These are phyloP conservation scores for Cytospora schulzeri DNA, from an alignment of 2,329 filamentous ascomycete species.

Conservation along the genomic window DNA sequence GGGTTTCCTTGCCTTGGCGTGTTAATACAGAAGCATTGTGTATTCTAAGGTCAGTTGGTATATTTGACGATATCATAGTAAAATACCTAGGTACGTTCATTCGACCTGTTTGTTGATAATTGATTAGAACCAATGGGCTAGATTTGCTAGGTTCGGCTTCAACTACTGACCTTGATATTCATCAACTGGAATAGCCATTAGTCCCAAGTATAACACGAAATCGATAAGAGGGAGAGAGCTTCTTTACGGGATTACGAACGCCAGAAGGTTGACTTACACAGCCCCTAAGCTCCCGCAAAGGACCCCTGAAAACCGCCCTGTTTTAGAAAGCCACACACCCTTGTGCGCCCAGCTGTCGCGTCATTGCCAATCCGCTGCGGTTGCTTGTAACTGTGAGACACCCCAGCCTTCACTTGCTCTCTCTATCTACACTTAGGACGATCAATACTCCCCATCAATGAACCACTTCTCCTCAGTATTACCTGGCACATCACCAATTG, in stretches of 20 bases:
- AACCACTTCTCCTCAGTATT: background rate
- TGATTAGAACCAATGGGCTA: no score
- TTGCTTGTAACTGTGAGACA: background rate
- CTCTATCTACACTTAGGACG: background rate
- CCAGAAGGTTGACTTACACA: background rate
- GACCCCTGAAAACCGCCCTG: slow-evolving; percentile 2
- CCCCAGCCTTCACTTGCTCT: background rate
- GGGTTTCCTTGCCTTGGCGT: background rate
- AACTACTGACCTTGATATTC: background rate
- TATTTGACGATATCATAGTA: background rate
- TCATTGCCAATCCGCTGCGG: slow-evolving; percentile 13
- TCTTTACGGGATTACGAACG: no score
- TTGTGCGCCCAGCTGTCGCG: slow-evolving; percentile 17
- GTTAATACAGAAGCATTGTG: background rate
- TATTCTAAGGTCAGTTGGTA: background rate
- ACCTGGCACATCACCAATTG: background rate
- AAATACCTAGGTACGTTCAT: background rate
- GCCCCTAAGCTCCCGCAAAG: background rate
- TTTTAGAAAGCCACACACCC: slow-evolving; percentile 2
- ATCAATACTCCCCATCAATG: no score
- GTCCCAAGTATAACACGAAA: no score
- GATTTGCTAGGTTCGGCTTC: slow-evolving; percentile 1
- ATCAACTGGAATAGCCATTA: no score
- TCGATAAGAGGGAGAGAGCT: no score
- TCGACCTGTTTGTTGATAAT: no score